These are phyloP conservation scores for Maudiozyma turicensis DNA, from an alignment of 805 yeast species.

Conservation along the genomic window DNA sequence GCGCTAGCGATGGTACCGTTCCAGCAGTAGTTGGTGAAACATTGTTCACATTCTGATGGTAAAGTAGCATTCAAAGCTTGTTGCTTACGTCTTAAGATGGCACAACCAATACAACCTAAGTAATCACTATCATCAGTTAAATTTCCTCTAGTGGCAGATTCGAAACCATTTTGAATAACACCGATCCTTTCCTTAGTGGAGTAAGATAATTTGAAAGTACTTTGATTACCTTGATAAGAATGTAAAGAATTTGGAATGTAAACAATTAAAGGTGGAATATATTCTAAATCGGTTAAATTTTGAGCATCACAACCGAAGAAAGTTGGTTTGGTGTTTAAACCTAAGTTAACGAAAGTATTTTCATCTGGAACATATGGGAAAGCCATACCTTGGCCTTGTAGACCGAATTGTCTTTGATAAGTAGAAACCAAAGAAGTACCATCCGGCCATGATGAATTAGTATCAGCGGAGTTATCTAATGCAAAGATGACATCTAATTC, in stretches of 20 bases:
- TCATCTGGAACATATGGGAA: constrained; percentile 77
- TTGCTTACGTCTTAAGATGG: constrained; percentile 66
- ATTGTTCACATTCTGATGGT: constrained; percentile 54
- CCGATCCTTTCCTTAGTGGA: constrained; percentile 44
- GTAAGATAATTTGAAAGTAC: constrained; percentile 61
- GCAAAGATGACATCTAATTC: constrained; percentile 57
- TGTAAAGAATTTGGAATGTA: constrained; percentile 68
- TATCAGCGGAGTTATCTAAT: constrained; percentile 58
- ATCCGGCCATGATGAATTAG: constrained; percentile 52
- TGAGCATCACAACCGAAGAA: constrained; percentile 75
- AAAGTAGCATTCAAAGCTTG: constrained; percentile 55
- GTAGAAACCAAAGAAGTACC: constrained; percentile 51
- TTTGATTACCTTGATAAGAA: constrained; percentile 57
- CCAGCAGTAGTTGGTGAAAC: constrained; percentile 75
- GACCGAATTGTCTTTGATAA: constrained; percentile 48
- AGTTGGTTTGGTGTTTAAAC: constrained; percentile 58
- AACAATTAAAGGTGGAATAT: constrained; percentile 65
- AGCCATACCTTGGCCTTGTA: constrained; percentile 45
- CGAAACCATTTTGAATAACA: constrained; percentile 68
- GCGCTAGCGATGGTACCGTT: constrained; percentile 34
- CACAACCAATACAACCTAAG: constrained; percentile 73
- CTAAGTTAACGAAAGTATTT: constrained; percentile 46
- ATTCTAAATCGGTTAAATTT: constrained; percentile 46
- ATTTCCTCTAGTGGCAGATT: constrained; percentile 55
- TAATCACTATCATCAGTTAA: constrained; percentile 59